Evolutionary conservation across 2,329 filamentous ascomycete species (phyloP), one percentile per base, ranked within the genome.

Genomic region (Fusarium agapanthi): DNA sequence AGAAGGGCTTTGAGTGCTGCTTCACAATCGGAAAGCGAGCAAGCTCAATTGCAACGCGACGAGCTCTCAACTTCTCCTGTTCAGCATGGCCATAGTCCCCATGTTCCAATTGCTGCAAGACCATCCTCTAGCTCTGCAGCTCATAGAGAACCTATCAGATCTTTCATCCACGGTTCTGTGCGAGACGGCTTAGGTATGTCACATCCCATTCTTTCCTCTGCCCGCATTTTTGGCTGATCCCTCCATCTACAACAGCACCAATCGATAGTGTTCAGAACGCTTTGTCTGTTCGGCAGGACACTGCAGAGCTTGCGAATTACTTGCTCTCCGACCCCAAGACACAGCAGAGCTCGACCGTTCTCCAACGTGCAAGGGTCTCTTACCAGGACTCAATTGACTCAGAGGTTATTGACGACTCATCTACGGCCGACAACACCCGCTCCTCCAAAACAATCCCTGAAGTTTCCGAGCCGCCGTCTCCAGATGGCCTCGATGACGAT

Each of bases 261-360:
- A 79, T 89, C 82, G 93, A 95, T 79, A 92, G 89, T 75, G 88
- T 90, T 24, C 89, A 93, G 75, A 93, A 93, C 81, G 92, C 93
- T 38, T 90, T 91, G 66, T 93, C 91, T 73, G 92, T 97, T 44
- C 92, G 95, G 72, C 92, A 96, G 82, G 92, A 96, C 79, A 97
- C 95, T 6, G 93, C 94, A 57, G 94, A 97, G 82, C 86, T 97
- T 63, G 95, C 95, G 47, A 94, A 90, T 24, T 94, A 95, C 79
- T 91, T 94, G 55, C 87, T 97, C 34, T 91, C 91, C 43, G 90
- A 93, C 75, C 87, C 87, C 75, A 83, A 86, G 64, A 80, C 83
- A 65, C 76, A 80, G 47, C 83, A 81, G 47, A 84, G 80, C 67
- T 82, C 85, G 9, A 83, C 84, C 15, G 87, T 89, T 65, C 81